Conservation (phyloP, 768 basidiomycete species). For the Mycena belliarum region DNA sequence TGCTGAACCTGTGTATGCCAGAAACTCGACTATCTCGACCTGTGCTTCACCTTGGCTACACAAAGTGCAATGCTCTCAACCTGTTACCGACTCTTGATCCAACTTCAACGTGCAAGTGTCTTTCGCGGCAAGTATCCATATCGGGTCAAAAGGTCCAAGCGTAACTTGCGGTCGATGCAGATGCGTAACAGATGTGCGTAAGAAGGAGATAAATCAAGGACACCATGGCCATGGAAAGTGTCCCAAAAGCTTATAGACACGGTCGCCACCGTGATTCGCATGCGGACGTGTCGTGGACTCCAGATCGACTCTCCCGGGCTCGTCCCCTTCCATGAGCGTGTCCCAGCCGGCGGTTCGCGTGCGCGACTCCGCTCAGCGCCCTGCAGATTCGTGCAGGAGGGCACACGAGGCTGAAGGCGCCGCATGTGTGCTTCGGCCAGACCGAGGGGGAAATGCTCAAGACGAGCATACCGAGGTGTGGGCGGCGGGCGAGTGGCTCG, state of each 20-base stretch:
- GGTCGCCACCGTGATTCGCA: constrained; percentile 3
- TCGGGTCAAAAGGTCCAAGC: too few relatives aligned
- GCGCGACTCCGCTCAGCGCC: not conserved
- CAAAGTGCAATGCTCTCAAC: too few relatives aligned
- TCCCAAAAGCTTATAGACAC: constrained; percentile 6
- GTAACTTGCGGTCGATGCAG: too few relatives aligned
- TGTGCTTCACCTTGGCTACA: too few relatives aligned
- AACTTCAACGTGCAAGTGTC: too few relatives aligned
- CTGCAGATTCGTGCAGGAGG: constrained; percentile 2
- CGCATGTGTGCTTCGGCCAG: constrained; percentile 6
- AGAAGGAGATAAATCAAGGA: too few relatives aligned
- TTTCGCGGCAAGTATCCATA: too few relatives aligned
- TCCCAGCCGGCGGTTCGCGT: constrained; percentile 6
- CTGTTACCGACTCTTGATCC: too few relatives aligned
- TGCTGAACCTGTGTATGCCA: too few relatives aligned
- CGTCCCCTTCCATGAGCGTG: not conserved
- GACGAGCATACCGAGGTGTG: constrained; percentile 35
- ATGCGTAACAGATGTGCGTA: too few relatives aligned
- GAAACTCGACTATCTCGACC: too few relatives aligned
- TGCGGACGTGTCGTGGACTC: not conserved
- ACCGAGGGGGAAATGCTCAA: constrained; percentile 33
- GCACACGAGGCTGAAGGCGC: constrained; percentile 2
- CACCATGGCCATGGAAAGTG: too few relatives aligned
- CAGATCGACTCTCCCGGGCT: not conserved
- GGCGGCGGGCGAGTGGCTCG: constrained; percentile 27